These are phyloP conservation scores for Cladosporium oxysporum DNA, from an alignment of 2,329 filamentous ascomycete species.

Conservation along the genomic window DNA sequence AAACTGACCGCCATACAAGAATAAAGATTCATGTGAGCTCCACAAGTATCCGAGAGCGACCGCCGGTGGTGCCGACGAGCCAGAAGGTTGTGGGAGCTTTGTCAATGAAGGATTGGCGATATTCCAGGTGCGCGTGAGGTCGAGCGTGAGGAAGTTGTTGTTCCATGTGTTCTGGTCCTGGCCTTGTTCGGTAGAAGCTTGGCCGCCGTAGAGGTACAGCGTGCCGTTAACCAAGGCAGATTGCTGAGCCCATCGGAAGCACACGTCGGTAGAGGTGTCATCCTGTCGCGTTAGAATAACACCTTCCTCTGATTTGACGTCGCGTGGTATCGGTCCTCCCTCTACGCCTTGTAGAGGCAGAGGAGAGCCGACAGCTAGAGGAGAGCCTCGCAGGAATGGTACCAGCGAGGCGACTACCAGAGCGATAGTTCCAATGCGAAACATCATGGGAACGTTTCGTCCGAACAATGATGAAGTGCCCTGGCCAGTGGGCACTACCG, in stretches of 20 bases:
- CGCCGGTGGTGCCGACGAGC: conserved; percentile 62
- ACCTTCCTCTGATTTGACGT: conserved; percentile 21
- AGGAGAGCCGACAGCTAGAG: conserved; percentile 7
- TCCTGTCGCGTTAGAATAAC: conserved; percentile 39
- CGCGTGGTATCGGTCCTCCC: conserved; percentile 31
- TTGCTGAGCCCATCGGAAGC: conserved; percentile 67
- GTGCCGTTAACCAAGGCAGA: conserved; percentile 72
- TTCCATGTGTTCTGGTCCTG: conserved; percentile 71
- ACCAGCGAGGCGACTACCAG: conserved; percentile 16
- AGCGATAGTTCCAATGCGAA: conserved; percentile 10
- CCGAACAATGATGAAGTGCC: background rate
- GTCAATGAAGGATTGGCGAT: conserved; percentile 63
- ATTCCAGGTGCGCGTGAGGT: conserved; percentile 72
- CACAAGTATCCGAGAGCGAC: conserved; percentile 75
- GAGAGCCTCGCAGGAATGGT: conserved; percentile 15
- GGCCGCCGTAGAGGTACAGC: conserved; percentile 74
- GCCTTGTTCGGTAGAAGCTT: conserved; percentile 57
- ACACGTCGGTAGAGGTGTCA: conserved; percentile 58
- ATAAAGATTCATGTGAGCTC: conserved; percentile 70
- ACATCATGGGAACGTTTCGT: conserved; percentile 11
- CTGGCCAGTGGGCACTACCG: background rate
- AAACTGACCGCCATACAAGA: conserved; percentile 73
- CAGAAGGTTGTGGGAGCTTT: conserved; percentile 64
- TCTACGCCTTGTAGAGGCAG: conserved; percentile 35
- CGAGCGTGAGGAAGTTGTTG: conserved; percentile 71